Evolutionary conservation across 2,329 filamentous ascomycete species (phyloP).

Genomic region (Hyphodiscus sp.): DNA sequence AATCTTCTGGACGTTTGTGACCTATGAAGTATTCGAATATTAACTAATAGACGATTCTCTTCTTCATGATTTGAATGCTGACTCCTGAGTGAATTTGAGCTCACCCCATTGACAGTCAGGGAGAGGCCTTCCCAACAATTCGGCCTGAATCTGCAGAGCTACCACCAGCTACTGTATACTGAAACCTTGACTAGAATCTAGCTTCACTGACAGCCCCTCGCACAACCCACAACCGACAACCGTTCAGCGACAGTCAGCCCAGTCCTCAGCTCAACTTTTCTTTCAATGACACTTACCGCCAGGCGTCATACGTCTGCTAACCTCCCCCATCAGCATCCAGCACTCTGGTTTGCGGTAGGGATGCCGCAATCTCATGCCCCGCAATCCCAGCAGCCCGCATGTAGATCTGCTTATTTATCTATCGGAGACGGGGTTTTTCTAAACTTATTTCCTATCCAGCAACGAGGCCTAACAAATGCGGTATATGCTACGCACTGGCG

Average conservation of each 20-base stretch:
- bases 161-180: too few species aligned
- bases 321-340: slow-evolving; percentile 40
- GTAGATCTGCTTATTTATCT: slow-evolving; percentile 33
- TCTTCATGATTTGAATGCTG: too few species aligned
- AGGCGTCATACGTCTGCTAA: slow-evolving; percentile 32
- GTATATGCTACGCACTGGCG: slow-evolving; percentile 4
- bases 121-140: slow-evolving; percentile 6
- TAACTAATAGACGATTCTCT: too few species aligned
- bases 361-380: slow-evolving; percentile 42
- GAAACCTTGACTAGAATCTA: slow-evolving; percentile 4
- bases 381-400: slow-evolving; percentile 41
- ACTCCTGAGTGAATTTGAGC: neutral
- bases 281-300: neutral
- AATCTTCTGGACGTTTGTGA: too few species aligned
- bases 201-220: neutral
- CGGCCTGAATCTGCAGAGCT: slow-evolving; percentile 10
- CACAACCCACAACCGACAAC: neutral
- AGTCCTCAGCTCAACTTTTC: too few species aligned
- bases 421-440: slow-evolving; percentile 20
- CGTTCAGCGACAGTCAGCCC: neutral
- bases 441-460: slow-evolving; percentile 14
- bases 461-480: slow-evolving; percentile 18
- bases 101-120: slow-evolving; percentile 2
- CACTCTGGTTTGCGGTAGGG: slow-evolving; percentile 40
- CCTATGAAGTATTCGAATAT: too few species aligned